Evolutionary conservation across 2,329 filamentous ascomycete species (phyloP).

Genomic region (Madurella mycetomatis): DNA sequence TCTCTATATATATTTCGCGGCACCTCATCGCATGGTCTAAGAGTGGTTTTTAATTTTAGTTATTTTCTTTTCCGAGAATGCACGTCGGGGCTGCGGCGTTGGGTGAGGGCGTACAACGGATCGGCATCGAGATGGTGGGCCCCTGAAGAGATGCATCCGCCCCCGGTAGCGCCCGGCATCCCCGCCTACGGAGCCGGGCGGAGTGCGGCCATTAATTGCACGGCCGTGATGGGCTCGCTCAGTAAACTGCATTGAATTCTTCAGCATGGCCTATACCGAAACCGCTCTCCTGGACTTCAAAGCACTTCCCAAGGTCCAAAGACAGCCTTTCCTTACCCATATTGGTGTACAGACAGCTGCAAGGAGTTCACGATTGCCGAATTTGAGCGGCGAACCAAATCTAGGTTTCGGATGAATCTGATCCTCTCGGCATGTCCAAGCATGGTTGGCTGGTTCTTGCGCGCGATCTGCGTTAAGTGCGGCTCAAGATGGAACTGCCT

Average conservation of each 20-base stretch:
- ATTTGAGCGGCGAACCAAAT: conserved; percentile 34
- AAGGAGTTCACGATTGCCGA: conserved; percentile 44
- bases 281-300: conserved; percentile 1
- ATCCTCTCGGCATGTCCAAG: conserved; percentile 57
- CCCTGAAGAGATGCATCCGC: conserved; percentile 3
- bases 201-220: background rate
- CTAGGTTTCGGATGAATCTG: conserved; percentile 53
- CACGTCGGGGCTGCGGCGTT: background rate
- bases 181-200: conserved; percentile 2
- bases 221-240: no score
- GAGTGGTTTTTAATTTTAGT: no score
- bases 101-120: conserved; percentile 1
- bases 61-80: no score
- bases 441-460: no score
- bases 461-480: background rate
- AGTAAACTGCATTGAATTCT: background rate
- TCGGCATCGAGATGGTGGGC: background rate
- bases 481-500: conserved; percentile 61
- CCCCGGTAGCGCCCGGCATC: conserved; percentile 8
- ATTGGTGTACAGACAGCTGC: conserved; percentile 62
- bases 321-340: conserved; percentile 34
- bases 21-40: background rate
- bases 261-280: background rate
- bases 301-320: conserved; percentile 54
- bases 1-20: background rate